These are phyloP conservation scores for Groenewaldozyma salmanticensis DNA, from an alignment of 805 yeast species.

Conservation along the genomic window DNA sequence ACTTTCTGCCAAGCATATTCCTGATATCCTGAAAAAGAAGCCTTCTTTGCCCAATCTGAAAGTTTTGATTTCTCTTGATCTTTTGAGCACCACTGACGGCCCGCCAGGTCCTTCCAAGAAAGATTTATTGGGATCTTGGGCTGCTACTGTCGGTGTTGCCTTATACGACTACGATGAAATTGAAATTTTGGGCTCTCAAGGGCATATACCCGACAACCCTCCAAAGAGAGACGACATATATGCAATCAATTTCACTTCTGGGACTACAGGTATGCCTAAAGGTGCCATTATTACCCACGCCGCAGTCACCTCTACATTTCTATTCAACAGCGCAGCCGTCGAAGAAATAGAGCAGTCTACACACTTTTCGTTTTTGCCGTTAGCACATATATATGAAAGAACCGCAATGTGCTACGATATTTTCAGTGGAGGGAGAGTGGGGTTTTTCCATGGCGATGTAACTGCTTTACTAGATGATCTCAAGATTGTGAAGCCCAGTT, in stretches of 20 bases:
- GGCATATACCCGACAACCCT: constrained; percentile 37
- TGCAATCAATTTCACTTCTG: constrained; percentile 65
- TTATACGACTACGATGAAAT: constrained; percentile 36
- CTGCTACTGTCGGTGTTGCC: constrained; percentile 25
- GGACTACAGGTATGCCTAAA: constrained; percentile 68
- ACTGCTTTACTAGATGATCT: constrained; percentile 51
- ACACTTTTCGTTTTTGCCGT: constrained; percentile 38
- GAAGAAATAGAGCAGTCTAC: constrained; percentile 18
- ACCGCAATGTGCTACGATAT: constrained; percentile 36
- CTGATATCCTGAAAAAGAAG: constrained; percentile 38
- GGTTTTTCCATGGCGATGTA: constrained; percentile 47
- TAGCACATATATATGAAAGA: constrained; percentile 52
- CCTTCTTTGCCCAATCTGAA: constrained; percentile 35
- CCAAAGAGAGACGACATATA: constrained; percentile 45
- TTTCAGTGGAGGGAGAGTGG: constrained; percentile 40
- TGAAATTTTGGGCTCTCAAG: constrained; percentile 33
- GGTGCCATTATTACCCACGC: constrained; percentile 54
- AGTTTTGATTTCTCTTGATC: constrained; percentile 49
- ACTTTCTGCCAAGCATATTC: constrained; percentile 43
- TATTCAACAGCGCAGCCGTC: constrained; percentile 21
- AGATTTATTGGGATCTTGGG: constrained; percentile 22
- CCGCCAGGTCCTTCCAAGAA: constrained; percentile 27
- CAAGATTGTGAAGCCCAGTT: constrained; percentile 42
- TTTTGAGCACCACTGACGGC: constrained; percentile 25
- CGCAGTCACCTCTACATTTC: constrained; percentile 40